Base-by-base conservation (phyloP, 2,329 filamentous ascomycete genomes). In the Sporothrix variecibatus region DNA sequence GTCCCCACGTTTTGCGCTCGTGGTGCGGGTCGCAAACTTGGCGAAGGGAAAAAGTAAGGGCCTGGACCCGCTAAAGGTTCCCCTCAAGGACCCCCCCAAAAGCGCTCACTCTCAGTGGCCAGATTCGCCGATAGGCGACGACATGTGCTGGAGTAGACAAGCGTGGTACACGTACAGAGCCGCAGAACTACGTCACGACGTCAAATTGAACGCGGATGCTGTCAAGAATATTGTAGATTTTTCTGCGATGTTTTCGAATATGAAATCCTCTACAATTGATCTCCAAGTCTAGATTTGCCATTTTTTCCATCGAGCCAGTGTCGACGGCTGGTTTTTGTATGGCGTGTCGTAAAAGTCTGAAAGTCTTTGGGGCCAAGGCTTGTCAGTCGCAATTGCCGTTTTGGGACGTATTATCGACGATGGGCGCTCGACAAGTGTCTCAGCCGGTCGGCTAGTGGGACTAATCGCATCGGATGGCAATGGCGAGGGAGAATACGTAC, bases 351-450 rank as follows among this genome's bases (percentile, higher is more conserved):
- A 43, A 43, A 11, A 12, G 51, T 53, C n/a, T 43, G 12, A 43
- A 11, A 12, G 51, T 53, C n/a, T 6, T 43, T 43, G 9, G 17
- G 17, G 28, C 60, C 31, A 43, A 20, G 20, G n/a, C 34, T 34
- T 68, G 65, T 40, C 17, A 40, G 28, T 53, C 46, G 28, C 12
- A 69, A 53, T 69, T 69, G 46, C 67, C 67, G 67, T 8, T 69
- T 69, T 69, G 67, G 46, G 67, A 69, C 67, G 46, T 69, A 40
- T 69, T 53, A 53, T 15, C 46, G 67, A 56, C 46, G 28, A 23
- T 7, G 28, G 62, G 28, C 56, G 28, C 56, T 31, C 38, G 15
- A 46, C 23, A 38, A 38, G 17, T 43, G 49, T 71, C 49, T 43
- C 34, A 58, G 49, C 28, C 67, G 43, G 34, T 71, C 68, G 49